A percentile compares a stretch with the other conserved stretches of the same genome.
Conservation (phyloP, 306 rosid species). For the Neltuma alba region DNA sequence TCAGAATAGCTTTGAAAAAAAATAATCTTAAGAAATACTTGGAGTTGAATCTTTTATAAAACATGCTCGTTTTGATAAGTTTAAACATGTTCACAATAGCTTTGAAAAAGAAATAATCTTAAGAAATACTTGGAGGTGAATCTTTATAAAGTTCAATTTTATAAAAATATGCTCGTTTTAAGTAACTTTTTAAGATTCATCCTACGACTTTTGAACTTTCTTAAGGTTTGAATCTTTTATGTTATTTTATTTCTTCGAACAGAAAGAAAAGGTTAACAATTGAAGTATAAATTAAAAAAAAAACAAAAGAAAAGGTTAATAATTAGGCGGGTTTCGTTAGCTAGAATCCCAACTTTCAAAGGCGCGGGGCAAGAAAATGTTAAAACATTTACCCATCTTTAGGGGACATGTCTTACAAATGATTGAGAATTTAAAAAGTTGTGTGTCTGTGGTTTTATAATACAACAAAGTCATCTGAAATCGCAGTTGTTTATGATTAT, state of each 20-base stretch:
- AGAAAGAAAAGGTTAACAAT: too few relatives aligned
- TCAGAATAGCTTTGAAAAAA: background rate
- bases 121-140: too few relatives aligned
- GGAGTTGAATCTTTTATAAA: too few relatives aligned
- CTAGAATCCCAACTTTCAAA: conserved; percentile 21
- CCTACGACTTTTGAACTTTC: background rate
- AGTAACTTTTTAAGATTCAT: background rate
- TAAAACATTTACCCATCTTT: conserved; percentile 9
- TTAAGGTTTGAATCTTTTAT: background rate
- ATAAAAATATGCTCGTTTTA: too few relatives aligned
- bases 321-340: background rate
- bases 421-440: background rate
- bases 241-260: background rate
- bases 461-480: background rate
- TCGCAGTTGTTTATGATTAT: background rate
- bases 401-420: conserved; percentile 22
- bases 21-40: background rate
- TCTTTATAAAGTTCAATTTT: too few relatives aligned
- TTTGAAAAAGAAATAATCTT: background rate
- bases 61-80: background rate
- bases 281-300: too few relatives aligned
- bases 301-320: too few relatives aligned
- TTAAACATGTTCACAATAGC: background rate
- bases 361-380: conserved; percentile 32
- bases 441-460: background rate